These are phyloP conservation scores for Suhomyces wounanorum DNA, from an alignment of 1,139 yeast species.

Conservation along the genomic window DNA sequence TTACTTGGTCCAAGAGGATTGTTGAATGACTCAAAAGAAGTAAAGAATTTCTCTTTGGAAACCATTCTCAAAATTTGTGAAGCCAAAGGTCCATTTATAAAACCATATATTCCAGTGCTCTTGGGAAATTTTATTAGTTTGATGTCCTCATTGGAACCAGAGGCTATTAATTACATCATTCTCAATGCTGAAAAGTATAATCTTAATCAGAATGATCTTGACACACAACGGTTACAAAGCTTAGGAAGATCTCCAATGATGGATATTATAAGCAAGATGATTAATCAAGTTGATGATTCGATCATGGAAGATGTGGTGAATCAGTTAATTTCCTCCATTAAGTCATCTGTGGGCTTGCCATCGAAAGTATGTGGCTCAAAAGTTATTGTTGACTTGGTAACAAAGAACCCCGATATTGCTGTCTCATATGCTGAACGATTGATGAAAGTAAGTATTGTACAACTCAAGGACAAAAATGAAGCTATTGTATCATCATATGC, in stretches of 20 bases:
- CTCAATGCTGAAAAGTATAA: conserved; percentile 89
- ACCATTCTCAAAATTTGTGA: conserved; percentile 72
- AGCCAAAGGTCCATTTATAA: conserved; percentile 59
- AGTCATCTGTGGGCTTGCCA: conserved; percentile 82
- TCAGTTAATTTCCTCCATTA: conserved; percentile 51
- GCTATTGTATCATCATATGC: conserved; percentile 79
- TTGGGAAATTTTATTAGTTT: conserved; percentile 68
- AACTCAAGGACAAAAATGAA: conserved; percentile 69
- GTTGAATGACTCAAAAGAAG: conserved; percentile 84
- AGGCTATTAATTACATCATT: conserved; percentile 79
- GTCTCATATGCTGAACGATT: conserved; percentile 66
- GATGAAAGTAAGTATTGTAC: conserved; percentile 57
- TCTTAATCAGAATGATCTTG: conserved; percentile 68
- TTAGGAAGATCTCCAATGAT: conserved; percentile 84
- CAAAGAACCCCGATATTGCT: conserved; percentile 55
- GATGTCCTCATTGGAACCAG: conserved; percentile 91
- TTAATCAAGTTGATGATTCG: conserved; percentile 57
- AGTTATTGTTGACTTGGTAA: conserved; percentile 64
- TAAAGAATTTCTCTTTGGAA: conserved; percentile 71
- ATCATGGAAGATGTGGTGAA: conserved; percentile 55
- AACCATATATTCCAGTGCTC: conserved; percentile 67
- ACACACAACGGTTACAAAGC: conserved; percentile 72
- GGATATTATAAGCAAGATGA: conserved; percentile 77
- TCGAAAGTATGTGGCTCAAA: conserved; percentile 88
- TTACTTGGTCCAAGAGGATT: conserved; percentile 78